These are phyloP conservation scores for Pseudomassariella vexata DNA, from an alignment of 2,329 filamentous ascomycete genomes.

Conservation along the genomic window DNA sequence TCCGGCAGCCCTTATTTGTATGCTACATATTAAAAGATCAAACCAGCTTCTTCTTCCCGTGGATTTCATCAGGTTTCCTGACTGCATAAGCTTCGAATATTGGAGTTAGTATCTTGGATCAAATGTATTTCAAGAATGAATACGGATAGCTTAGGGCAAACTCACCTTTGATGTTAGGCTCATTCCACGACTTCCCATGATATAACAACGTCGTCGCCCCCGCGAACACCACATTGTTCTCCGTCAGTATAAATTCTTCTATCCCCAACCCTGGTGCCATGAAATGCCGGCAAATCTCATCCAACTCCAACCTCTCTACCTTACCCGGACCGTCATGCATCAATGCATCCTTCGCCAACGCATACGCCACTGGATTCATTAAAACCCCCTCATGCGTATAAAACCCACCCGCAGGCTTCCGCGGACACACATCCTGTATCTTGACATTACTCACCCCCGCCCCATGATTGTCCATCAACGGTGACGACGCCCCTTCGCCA, in stretches of 20 bases:
- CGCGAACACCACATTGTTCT: not conserved
- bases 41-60: no score
- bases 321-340: not conserved
- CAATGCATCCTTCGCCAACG: not conserved
- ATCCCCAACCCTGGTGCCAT: not conserved
- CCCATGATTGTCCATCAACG: conserved; percentile 29
- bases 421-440: conserved; percentile 35
- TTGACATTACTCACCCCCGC: conserved; percentile 41
- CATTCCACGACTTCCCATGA: conserved; percentile 1
- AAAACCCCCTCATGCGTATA: not conserved
- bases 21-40: no score
- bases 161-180: not conserved
- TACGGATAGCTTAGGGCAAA: no score
- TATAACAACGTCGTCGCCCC: not conserved
- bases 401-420: conserved; percentile 28
- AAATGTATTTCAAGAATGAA: no score
- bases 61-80: no score
- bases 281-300: not conserved
- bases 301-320: not conserved
- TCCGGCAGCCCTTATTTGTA: no score
- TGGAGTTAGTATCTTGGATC: no score
- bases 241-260: not conserved
- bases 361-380: not conserved
- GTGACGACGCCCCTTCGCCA: conserved; percentile 38
- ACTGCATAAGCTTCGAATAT: no score